Evolutionary conservation across 805 yeast genomes (phyloP).

Genomic region (Metschnikowia koreensis): DNA sequence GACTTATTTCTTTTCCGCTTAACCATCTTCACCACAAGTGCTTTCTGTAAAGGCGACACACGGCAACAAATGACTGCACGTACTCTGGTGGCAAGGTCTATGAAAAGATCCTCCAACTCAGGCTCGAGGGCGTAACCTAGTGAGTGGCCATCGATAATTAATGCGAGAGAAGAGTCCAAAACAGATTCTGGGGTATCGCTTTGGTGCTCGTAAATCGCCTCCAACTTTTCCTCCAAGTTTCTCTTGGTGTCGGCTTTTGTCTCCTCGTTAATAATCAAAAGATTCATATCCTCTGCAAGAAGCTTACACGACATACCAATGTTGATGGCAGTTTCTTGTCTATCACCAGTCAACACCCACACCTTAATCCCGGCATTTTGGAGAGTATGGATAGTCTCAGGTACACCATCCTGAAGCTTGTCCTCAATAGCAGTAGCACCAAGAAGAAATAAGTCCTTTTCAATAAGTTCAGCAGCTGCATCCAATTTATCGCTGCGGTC

Average conservation of each 20-base stretch:
- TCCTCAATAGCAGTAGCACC: constrained; percentile 99
- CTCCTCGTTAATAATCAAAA: constrained; percentile 85
- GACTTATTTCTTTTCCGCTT: constrained; percentile 73
- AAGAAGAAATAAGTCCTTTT: constrained; percentile 68
- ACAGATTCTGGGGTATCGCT: constrained; percentile 60
- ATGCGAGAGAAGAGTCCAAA: constrained; percentile 68
- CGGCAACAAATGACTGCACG: constrained; percentile 97
- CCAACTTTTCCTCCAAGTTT: constrained; percentile 72
- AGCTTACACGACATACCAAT: constrained; percentile 98
- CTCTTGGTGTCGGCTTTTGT: constrained; percentile 69
- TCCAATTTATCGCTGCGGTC: constrained; percentile 76
- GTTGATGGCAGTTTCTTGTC: constrained; percentile 98
- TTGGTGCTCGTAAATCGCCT: constrained; percentile 68
- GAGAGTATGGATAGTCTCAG: constrained; percentile 91
- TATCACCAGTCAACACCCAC: constrained; percentile 98
- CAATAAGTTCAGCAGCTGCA: constrained; percentile 86
- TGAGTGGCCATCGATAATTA: constrained; percentile 93
- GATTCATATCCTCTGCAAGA: constrained; percentile 92
- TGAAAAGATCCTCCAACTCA: constrained; percentile 71
- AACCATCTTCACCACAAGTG: constrained; percentile 91
- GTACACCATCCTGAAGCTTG: constrained; percentile 96
- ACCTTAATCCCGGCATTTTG: constrained; percentile 96
- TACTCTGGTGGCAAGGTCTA: constrained; percentile 81
- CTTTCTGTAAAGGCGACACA: constrained; percentile 96
- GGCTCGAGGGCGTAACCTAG: constrained; percentile 81